Percentiles rank a stretch among this genome's conserved stretches.
Conservation (phyloP, 495 filamentous ascomycete genomes). For the Polyplosphaeria fusca region DNA sequence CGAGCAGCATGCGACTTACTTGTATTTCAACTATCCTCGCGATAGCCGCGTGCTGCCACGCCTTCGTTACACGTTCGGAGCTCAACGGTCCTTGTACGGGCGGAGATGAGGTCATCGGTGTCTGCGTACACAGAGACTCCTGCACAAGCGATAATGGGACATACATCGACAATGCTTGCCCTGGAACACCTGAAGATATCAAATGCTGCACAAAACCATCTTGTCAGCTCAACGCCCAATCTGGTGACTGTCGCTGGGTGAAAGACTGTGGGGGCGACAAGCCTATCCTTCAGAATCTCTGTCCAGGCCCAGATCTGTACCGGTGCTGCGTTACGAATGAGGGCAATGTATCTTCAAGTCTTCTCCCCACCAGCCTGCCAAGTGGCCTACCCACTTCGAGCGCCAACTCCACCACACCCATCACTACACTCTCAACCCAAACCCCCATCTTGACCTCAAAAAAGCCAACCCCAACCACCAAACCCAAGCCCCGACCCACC, state of each 20-base stretch:
- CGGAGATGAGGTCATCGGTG: slow-evolving; percentile 4
- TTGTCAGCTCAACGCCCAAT: background rate
- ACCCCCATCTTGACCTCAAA: background rate
- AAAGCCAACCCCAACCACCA: slow-evolving; percentile 1
- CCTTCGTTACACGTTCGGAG: slow-evolving; percentile 1
- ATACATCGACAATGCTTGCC: slow-evolving; percentile 23
- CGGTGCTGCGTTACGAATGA: slow-evolving; percentile 16
- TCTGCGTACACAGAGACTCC: slow-evolving; percentile 20
- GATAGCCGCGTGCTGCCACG: too few species aligned
- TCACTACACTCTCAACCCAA: background rate
- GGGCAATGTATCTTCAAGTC: background rate
- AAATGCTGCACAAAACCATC: slow-evolving; percentile 25
- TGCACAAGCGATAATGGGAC: slow-evolving; percentile 17
- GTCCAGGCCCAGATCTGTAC: slow-evolving; percentile 20
- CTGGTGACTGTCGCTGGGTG: slow-evolving; percentile 23
- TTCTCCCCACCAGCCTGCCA: too few species aligned
- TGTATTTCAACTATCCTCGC: too few species aligned
- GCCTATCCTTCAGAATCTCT: slow-evolving; percentile 4
- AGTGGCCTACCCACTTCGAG: background rate
- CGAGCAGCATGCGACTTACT: too few species aligned
- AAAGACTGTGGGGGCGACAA: slow-evolving; percentile 12
- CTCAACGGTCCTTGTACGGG: slow-evolving; percentile 24
- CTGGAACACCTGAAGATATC: slow-evolving; percentile 22
- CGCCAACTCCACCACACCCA: background rate
- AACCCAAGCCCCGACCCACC: slow-evolving; percentile 8